These are phyloP conservation scores for Xanthoconium stramineum DNA, from an alignment of 768 basidiomycete species.

Conservation along the genomic window DNA sequence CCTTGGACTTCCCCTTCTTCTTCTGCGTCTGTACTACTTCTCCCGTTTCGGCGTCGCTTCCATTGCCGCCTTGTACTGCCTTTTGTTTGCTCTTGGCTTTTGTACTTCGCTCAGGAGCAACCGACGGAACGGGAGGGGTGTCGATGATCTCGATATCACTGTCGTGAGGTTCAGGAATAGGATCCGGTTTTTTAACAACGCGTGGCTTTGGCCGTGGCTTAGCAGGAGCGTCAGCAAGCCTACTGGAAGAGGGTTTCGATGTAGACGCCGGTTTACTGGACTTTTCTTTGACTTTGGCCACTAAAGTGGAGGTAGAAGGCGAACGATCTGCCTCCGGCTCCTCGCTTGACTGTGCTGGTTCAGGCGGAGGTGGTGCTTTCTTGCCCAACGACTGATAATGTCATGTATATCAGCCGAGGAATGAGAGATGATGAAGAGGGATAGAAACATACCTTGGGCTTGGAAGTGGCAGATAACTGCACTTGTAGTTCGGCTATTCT, in stretches of 20 bases:
- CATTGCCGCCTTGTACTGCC: slow-evolving; percentile 15
- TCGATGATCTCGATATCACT: slow-evolving; percentile 33
- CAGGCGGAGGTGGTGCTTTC: slow-evolving; percentile 4
- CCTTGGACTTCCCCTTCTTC: slow-evolving; percentile 21
- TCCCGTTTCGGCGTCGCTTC: slow-evolving; percentile 16
- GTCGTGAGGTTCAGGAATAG: slow-evolving; percentile 20
- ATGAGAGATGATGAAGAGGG: slow-evolving; percentile 14
- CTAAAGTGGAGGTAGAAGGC: slow-evolving; percentile 14
- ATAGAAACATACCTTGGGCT: slow-evolving; percentile 22
- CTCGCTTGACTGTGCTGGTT: slow-evolving; percentile 18
- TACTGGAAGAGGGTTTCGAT: slow-evolving; percentile 19
- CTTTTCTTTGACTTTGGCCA: slow-evolving; percentile 16
- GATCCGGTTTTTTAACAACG: slow-evolving; percentile 12
- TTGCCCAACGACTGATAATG: slow-evolving; percentile 12
- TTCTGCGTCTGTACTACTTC: slow-evolving; percentile 31
- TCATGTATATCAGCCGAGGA: background rate
- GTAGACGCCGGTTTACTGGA: slow-evolving; percentile 9
- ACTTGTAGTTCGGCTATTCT: slow-evolving; percentile 43
- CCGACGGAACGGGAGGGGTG: slow-evolving; percentile 6
- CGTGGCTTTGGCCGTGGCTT: slow-evolving; percentile 25
- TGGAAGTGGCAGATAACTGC: slow-evolving; percentile 39
- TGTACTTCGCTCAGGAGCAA: slow-evolving; percentile 21
- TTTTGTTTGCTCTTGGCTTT: slow-evolving; percentile 42
- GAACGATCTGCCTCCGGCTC: slow-evolving; percentile 21
- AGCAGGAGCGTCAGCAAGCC: slow-evolving; percentile 14